phyloP scores from a whole-genome alignment of 208 protist species.

The Wallacemonas rigidus region DNA sequence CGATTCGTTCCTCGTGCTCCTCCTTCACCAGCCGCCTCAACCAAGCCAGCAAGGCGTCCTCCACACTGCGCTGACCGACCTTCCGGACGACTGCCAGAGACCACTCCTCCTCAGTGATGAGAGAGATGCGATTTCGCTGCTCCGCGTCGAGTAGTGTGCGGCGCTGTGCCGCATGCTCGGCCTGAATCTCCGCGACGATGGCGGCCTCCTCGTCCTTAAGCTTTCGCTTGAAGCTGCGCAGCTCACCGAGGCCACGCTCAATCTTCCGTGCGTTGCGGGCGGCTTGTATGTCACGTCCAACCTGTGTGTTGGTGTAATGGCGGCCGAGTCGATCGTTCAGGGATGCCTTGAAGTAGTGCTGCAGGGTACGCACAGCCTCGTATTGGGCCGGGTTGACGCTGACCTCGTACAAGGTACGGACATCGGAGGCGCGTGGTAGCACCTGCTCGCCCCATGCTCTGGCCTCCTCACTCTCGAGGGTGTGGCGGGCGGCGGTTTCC shows the following conservation, averaged over 20 bases:
- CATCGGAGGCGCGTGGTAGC: background rate
- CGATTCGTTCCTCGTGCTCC: conserved; percentile 26
- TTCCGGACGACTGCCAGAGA: conserved; percentile 10
- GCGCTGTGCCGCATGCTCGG: conserved; percentile 28
- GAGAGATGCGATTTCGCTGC: conserved; percentile 30
- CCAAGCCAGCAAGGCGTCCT: conserved; percentile 6
- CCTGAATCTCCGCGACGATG: conserved; percentile 39
- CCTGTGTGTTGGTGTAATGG: conserved; percentile 43
- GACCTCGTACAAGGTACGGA: conserved; percentile 26
- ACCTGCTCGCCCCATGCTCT: background rate
- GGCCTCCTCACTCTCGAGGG: conserved; percentile 3
- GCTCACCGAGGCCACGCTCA: conserved; percentile 21
- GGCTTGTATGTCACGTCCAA: conserved; percentile 59
- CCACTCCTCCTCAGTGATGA: conserved; percentile 46
- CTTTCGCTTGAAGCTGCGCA: conserved; percentile 40
- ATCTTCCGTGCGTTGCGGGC: conserved; percentile 44
- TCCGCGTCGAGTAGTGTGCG: conserved; percentile 32
- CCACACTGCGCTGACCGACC: background rate
- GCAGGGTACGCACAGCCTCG: conserved; percentile 43
- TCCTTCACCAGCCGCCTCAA: conserved; percentile 21
- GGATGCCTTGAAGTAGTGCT: conserved; percentile 44
- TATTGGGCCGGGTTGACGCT: conserved; percentile 12
- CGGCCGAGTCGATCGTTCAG: conserved; percentile 53
- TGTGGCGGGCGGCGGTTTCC: conserved; percentile 21
- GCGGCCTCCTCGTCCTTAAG: conserved; percentile 36